Percentiles rank a stretch among this genome's conserved stretches.
phyloP scores from a whole-genome alignment of 805 yeast species.

The Candida silvicultrix region DNA sequence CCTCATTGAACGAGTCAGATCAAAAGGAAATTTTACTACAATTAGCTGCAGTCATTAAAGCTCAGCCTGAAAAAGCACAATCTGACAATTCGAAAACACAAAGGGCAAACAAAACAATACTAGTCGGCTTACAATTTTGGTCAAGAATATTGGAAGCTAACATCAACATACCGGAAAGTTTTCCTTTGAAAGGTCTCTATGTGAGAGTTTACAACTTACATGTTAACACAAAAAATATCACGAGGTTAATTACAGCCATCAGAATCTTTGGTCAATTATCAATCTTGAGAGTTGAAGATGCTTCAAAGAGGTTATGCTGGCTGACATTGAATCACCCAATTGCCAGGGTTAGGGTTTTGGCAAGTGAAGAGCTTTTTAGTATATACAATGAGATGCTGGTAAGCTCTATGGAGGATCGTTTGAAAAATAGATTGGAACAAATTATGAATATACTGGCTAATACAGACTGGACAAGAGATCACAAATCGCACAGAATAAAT shows the following conservation, averaged over 20 bases:
- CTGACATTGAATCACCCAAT: conserved; percentile 26
- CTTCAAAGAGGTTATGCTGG: conserved; percentile 19
- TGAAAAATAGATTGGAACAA: background rate
- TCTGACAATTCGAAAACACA: conserved; percentile 9
- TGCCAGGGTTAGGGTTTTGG: conserved; percentile 27
- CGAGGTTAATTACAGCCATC: conserved; percentile 33
- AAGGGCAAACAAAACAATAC: conserved; percentile 11
- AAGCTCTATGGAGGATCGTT: conserved; percentile 22
- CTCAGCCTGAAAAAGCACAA: conserved; percentile 5
- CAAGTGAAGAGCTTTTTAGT: conserved; percentile 38
- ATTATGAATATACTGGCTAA: background rate
- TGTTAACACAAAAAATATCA: conserved; percentile 36
- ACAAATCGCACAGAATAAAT: background rate
- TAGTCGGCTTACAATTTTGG: conserved; percentile 20
- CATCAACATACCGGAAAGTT: conserved; percentile 12
- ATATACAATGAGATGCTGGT: conserved; percentile 25
- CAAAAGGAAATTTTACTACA: conserved; percentile 14
- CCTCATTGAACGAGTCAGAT: conserved; percentile 9
- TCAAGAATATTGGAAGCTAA: conserved; percentile 16
- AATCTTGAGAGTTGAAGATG: conserved; percentile 9
- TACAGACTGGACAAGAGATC: background rate
- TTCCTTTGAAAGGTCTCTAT: conserved; percentile 30
- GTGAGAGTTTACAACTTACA: conserved; percentile 51
- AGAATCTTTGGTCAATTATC: conserved; percentile 37
- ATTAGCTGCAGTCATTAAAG: conserved; percentile 23